Evolutionary conservation across 2,329 filamentous ascomycete species (phyloP).

Genomic region (Diplodia sapinea): DNA sequence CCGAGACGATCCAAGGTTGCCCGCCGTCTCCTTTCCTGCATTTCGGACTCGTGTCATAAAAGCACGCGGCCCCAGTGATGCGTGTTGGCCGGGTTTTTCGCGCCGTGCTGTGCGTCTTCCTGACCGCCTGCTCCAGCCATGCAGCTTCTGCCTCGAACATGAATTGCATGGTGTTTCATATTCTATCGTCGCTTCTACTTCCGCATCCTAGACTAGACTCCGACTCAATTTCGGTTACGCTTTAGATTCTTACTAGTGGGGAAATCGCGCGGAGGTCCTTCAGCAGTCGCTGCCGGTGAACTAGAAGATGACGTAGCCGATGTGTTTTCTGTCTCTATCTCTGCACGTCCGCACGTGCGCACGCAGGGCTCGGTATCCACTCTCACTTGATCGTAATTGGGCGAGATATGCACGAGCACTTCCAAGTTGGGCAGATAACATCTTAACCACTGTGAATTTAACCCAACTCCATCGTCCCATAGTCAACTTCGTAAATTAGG

Average conservation of each 20-base stretch:
- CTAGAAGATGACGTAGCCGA: constrained; percentile 10
- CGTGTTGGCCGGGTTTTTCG: constrained; percentile 8
- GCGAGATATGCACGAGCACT: background rate
- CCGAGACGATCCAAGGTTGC: constrained; percentile 20
- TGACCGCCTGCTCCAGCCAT: background rate
- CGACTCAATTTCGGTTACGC: background rate
- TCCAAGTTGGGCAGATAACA: background rate
- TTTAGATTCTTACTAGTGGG: background rate
- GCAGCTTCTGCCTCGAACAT: background rate
- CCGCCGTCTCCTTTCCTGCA: background rate
- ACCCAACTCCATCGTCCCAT: background rate
- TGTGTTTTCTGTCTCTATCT: background rate
- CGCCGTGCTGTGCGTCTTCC: background rate
- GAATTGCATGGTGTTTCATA: constrained; percentile 8
- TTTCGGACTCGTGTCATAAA: constrained; percentile 15
- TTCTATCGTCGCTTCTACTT: background rate
- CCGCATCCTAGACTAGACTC: background rate
- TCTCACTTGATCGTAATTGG: background rate
- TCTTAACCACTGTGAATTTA: background rate
- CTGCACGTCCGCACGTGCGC: constrained; percentile 13
- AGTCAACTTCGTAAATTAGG: background rate
- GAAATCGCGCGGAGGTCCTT: background rate
- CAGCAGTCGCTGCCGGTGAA: constrained; percentile 6
- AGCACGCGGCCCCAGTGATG: background rate
- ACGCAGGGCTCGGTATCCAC: background rate